Base-by-base conservation (phyloP, 2,329 filamentous ascomycete species). In the Claviceps africana region DNA sequence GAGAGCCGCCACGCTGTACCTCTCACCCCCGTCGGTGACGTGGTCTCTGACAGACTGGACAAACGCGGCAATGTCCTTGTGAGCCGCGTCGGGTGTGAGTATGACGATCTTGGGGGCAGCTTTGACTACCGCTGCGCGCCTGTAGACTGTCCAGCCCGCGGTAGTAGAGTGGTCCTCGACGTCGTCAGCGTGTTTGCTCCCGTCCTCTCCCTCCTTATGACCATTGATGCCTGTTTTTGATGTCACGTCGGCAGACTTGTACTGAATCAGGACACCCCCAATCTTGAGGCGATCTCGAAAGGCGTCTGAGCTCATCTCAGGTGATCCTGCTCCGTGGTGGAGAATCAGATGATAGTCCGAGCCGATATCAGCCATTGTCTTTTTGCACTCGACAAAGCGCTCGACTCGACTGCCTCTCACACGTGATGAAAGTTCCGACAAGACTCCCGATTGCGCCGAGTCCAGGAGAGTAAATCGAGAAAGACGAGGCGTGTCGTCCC, bases 311-410 rank as follows among this genome's bases (percentile, higher is more conserved):
- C 63, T 51, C 7, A 61, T 8, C 4, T 39, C 45, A 2, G 53
- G 39, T 21, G 33, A 5, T 35, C 11, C 35, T 37, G 59, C 53
- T 10, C 46, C 49, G 47, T 58, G 60, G 10, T 56, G 48, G 42
- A 70, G 52, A 25, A 71, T 61, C 5, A 70, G 48, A 33, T 71
- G 59, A 42, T 70, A 71, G 2, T 61, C 49, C 5, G 61, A 60
- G 6, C 56, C 39, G 5, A 58, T 51, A 7, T 60, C 59, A 2
- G 59, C 57, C 0, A 59, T 53, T 48, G 59, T 55, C 1, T 48
- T 47, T 22, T 60, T 59, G n/a, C 51, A 48, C 51, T 70, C 67
- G 11, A 70, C 30, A 6, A 67, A 61, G 0, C 56, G 45, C 22
- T 59, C 54, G 2, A 61, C 21, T 1, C 30, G 35, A 2, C 55